Base-by-base conservation (phyloP, 2,329 filamentous ascomycete species). In the Myrmaecium sp. region DNA sequence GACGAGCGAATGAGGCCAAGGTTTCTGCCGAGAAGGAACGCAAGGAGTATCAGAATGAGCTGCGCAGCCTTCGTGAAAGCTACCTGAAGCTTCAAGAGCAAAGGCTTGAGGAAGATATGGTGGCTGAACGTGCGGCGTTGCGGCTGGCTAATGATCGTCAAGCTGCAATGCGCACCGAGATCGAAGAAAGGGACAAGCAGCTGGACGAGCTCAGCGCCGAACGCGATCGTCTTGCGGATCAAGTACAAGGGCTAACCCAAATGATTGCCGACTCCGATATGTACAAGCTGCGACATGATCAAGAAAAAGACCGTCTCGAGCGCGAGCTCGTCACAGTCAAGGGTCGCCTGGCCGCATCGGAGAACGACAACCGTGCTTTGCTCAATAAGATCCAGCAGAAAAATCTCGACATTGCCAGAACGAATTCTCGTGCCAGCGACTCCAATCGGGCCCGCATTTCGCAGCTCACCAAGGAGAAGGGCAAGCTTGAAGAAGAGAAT, bases 351-450 rank as follows among this genome's bases (percentile, higher is more conserved):
- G 67, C 76, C 5, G 89, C 86, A 14, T 95, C 86, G 0, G 86
- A 98, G 49, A 94, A 95, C 41, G 86, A 95, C 54, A 95, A 95
- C 43, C 75, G 82, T 27, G 76, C 83, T 4, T 60, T 98, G n/a
- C 65, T 95, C 37, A 95, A 94, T 57, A 95, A 95, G 53, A 65
- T 98, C 11, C 86, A 95, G 43, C 86, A 95, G 44, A 95, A 95
- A 59, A 89, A 91, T 16, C 66, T 98, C 5, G 86, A 98, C 46
- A 91, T 98, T 49, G 86, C 86, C 21, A 71, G 89, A 23, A 89
- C 86, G 1, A 81, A 71, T 33, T 92, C 84, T 4, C 75, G 76
- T 32, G 86, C 79, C 16, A 83, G 69, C 33, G 86, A 95, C 39
- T 79, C 73, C 17, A 80, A 83, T 24, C 74, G 84, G 19, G 66